Base-by-base conservation (phyloP, 805 yeast species). In the Schwanniomyces vanrijiae region DNA sequence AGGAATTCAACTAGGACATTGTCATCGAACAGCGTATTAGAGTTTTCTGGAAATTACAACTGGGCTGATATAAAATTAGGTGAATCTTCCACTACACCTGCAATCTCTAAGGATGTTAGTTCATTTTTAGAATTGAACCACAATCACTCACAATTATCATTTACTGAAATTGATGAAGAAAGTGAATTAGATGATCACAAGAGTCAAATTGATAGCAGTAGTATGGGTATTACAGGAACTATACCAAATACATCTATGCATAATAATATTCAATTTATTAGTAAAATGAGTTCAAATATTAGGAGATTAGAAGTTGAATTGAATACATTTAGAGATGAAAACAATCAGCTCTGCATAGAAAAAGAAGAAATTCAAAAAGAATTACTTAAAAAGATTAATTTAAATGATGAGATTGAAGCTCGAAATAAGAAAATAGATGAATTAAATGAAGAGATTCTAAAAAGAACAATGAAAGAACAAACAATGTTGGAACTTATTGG, bases 241-340 rank as follows among this genome's bases (percentile, higher is more conserved):
- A 16, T 43, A 8, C 44, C 50, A 14, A 25, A 37, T 5, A 24
- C 52, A 3, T 51, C 56, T 7, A 54, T 52, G 33, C 59, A 58
- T 40, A 55, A 54, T 33, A 62, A 67, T 18, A 76, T 84, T 38
- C 96, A 87, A 59, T 62, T 88, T 44, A 78, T 88, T 41, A 82
- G 86, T 51, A 88, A 85, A 56, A 76, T 94, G 75, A 83, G 91
- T 40, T 69, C 88, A 0, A 88, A 83, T 42, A 82, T 92, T 16
- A 77, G 96, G 49, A 76, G 91, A 46, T 70, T 92, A 35, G 96
- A 92, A 61, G 78, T 86, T 22, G 97, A 94, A 59, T 64, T 90
- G 13, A 65, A 80, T 37, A 76, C 87, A 0, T 66, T 83, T 43
- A 78, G 74, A 51, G 90, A 86, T 39, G 90, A 87, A 44, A 75